Evolutionary conservation across 148 eudicot genomes (phyloP).

Genomic region (Fagopyrum tataricum): DNA sequence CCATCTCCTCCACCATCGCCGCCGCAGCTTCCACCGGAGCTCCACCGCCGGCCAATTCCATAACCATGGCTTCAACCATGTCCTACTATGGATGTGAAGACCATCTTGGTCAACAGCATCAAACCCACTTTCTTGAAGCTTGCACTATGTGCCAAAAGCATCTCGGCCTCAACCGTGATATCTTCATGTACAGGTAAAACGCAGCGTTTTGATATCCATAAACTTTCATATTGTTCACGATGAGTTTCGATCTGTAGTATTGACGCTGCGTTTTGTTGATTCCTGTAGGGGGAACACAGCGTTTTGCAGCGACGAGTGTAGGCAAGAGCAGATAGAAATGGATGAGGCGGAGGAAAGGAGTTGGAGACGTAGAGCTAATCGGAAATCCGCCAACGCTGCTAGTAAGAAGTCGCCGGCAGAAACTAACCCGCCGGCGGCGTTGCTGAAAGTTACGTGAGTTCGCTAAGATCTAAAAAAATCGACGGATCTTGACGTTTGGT

Average conservation of each 20-base stretch:
- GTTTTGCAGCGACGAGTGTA: constrained; percentile 55
- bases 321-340: constrained; percentile 44
- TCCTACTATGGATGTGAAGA: background rate
- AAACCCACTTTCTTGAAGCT: constrained; percentile 12
- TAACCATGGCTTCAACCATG: constrained; percentile 7
- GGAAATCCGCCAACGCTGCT: constrained; percentile 2
- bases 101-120: background rate
- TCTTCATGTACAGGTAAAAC: constrained; percentile 52
- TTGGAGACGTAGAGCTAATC: constrained; percentile 13
- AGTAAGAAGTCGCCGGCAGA: background rate
- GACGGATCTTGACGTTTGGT: background rate
- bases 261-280: constrained; percentile 1
- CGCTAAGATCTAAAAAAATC: background rate
- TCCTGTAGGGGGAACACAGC: constrained; percentile 47
- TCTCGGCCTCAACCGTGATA: constrained; percentile 36
- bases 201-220: background rate
- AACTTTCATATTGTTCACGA: background rate
- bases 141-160: constrained; percentile 17
- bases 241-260: background rate
- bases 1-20: background rate
- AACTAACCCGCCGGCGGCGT: background rate
- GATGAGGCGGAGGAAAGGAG: constrained; percentile 48
- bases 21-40: background rate
- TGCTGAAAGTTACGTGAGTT: background rate
- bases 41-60: background rate